Evolutionary conservation across 176 grass and related monocot species (phyloP).

Genomic region (Aegilops sharonensis): DNA sequence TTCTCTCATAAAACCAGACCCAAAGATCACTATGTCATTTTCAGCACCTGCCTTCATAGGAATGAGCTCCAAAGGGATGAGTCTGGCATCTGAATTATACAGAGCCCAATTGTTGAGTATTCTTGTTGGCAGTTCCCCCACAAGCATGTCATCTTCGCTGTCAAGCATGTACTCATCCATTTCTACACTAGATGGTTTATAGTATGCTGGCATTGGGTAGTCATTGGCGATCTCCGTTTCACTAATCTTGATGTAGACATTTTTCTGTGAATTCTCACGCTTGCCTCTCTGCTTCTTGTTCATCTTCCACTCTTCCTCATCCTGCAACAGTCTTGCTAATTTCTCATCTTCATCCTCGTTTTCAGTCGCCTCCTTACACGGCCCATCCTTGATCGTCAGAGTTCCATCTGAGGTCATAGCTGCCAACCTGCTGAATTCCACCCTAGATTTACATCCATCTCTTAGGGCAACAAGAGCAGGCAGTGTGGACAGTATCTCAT

Average conservation of each 20-base stretch:
- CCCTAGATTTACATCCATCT: slow-evolving; percentile 71
- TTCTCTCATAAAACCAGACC: slow-evolving; percentile 92
- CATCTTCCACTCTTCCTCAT: slow-evolving; percentile 97
- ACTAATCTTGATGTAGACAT: slow-evolving; percentile 95
- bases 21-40: slow-evolving; percentile 90
- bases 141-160: slow-evolving; percentile 47
- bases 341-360: slow-evolving; percentile 79
- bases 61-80: slow-evolving; percentile 85
- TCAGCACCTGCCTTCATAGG: slow-evolving; percentile 89
- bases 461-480: slow-evolving; percentile 77
- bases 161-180: slow-evolving; percentile 99
- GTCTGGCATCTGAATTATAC: slow-evolving; percentile 92
- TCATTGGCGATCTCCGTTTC: slow-evolving; percentile 94
- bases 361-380: slow-evolving; percentile 28
- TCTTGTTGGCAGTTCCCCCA: slow-evolving; percentile 73
- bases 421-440: slow-evolving; percentile 38
- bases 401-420: slow-evolving; percentile 48
- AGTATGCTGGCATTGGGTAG: slow-evolving; percentile 95
- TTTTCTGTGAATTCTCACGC: slow-evolving; percentile 58
- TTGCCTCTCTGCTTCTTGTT: slow-evolving; percentile 65
- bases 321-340: slow-evolving; percentile 80
- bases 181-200: slow-evolving; percentile 74
- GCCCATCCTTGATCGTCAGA: slow-evolving; percentile 73
- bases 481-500: slow-evolving; percentile 54
- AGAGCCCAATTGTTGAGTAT: slow-evolving; percentile 92